Base-by-base conservation (phyloP, 1,139 yeast genomes). In the Yamadazyma dushanensis region DNA sequence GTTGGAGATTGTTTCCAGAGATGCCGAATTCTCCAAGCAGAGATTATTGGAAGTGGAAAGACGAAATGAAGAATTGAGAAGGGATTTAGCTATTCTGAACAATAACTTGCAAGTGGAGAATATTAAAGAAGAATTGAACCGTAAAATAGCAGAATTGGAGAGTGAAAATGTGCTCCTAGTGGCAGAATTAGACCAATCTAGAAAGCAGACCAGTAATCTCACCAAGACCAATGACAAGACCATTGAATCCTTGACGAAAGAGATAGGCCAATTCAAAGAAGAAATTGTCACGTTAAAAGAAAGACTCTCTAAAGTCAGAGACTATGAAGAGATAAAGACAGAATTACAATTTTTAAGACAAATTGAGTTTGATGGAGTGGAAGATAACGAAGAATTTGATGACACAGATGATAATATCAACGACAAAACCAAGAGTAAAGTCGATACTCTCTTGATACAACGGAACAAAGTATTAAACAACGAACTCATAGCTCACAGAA, bases 251-350 rank as follows among this genome's bases (percentile, higher is more conserved):
- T 50, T 63, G 23, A 63, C 61, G 29, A 61, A 77, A 32, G 88
- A 85, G 44, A 51, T 72, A 3, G 53, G 56, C 2, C 71, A 72
- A 29, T 61, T 79, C 47, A 63, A 61, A 11, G 57, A 60, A 11
- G 94, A 85, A 50, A 59, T 78, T 20, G 67, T 63, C 9, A 56
- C 61, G 19, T 63, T 84, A 44, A 75, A 76, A 48, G 56, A 54
- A 36, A 70, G 72, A 37, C 53, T 80, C 30, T 63, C 61, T 2
- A 57, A 61, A 28, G 72, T 77, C 22, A 61, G 68, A 3, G 90
- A 83, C 54, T 89, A 90, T 57, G 89, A 84, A 37, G 88, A 85
- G 45, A 59, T 89, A 34, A 88, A 86, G 56, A 75, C 76, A 34
- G 96, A 89, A 52, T 64, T 89, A 41, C 75, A 72, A 15, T 75